Evolutionary conservation across 164 flowering plant species (phyloP), one percentile per base, ranked within the genome.

Genomic region (Chloranthus sessilifolius): DNA sequence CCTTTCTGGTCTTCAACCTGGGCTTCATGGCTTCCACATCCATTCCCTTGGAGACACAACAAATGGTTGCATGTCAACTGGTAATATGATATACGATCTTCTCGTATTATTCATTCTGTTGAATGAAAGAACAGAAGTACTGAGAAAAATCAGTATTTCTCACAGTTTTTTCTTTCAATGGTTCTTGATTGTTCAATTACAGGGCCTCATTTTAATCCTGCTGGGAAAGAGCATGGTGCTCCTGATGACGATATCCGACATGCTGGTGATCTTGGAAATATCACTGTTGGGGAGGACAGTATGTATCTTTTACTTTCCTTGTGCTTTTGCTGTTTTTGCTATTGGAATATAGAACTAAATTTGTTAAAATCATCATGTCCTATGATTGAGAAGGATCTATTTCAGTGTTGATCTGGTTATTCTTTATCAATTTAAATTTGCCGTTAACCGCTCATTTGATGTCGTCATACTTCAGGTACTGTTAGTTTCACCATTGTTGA

Each of bases 41-140:
- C 99, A 94, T 69, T 81, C 96, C 36, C 95, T 94, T 65, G 97
- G 97, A 24, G 97, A 89, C 70, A 94, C 99, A 12, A 89, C 97
- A 25, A 94, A 94, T 62, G 99, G 97, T 21, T 94, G 99, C 75
- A 71, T 84, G 85, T 94, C 99, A 52, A 89, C 99, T 58, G 97
- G 97, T 87, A 80, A 11, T 14, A 14, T 23, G 0, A 12, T 21
- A 30, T 17, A 9, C 12, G 5, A 7, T 25, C 14, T 12, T 28
- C 36, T 19, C 30, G 6, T 47, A 17, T 14, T 25, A 22, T 14
- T 1, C 14, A 8, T 14, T 5, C 11, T 44, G 15, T 19, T 25
- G 17, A n/a, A 10, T 15, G 11, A 43, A 10, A 21, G 25, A 44
- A 11, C 5, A 44, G 3, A 21, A 26, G 9, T 25, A 4, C 1